Percentiles rank a stretch among this genome's conserved stretches.
These are phyloP conservation scores for Drosera spatulata DNA, from an alignment of 179 eudicot genomes.

Conservation along the genomic window DNA sequence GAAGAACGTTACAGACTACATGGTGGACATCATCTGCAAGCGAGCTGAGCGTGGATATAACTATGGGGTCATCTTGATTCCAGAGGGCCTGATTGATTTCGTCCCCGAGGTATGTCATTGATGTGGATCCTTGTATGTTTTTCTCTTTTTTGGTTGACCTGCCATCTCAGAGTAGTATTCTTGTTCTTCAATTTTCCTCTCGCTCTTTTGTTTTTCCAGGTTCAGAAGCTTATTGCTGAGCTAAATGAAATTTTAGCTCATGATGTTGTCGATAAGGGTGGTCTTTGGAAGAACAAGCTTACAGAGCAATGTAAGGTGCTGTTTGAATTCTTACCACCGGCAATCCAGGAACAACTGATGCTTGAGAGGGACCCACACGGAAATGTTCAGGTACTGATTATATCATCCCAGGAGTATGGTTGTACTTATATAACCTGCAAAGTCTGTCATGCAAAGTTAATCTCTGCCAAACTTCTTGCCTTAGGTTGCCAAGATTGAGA, in stretches of 20 bases:
- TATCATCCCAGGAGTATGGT: background rate
- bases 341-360: constrained; percentile 88
- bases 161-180: background rate
- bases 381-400: constrained; percentile 63
- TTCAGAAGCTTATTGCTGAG: constrained; percentile 88
- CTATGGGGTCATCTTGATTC: constrained; percentile 89
- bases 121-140: background rate
- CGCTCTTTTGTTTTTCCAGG: constrained; percentile 38
- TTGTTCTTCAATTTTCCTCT: background rate
- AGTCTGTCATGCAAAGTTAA: too few relatives aligned
- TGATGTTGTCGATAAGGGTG: constrained; percentile 73
- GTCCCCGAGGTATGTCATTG: constrained; percentile 78
- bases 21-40: constrained; percentile 80
- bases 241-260: constrained; percentile 89
- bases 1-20: constrained; percentile 84
- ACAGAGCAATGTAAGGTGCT: constrained; percentile 46
- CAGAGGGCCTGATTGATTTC: constrained; percentile 96
- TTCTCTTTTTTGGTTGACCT: background rate
- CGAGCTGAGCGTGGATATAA: constrained; percentile 78
- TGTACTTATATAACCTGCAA: too few relatives aligned
- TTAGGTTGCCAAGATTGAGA: constrained; percentile 97
- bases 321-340: constrained; percentile 70
- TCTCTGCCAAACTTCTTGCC: background rate
- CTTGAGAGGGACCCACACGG: constrained; percentile 98
- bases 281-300: constrained; percentile 76